Conservation (phyloP, 106 monocot species). For the Hemerocallis citrina region DNA sequence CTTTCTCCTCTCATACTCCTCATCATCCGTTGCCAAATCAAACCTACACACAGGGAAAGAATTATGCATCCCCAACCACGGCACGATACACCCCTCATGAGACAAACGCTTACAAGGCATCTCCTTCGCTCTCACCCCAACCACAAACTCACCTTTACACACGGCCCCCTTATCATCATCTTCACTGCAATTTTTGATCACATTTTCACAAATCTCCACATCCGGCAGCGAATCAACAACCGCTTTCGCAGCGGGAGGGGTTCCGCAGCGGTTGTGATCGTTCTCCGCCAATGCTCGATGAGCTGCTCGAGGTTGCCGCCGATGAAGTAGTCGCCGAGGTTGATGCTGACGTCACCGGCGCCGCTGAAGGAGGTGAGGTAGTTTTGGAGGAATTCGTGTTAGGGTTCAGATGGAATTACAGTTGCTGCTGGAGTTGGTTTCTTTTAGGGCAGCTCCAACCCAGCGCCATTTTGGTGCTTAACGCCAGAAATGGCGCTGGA, state of each 20-base stretch:
- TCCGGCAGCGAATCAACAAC: slow-evolving; percentile 51
- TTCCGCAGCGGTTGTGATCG: slow-evolving; percentile 56
- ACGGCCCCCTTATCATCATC: too few species aligned
- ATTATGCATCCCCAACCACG: slow-evolving; percentile 80
- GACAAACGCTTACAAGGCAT: slow-evolving; percentile 78
- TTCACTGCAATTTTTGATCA: too few species aligned
- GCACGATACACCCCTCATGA: slow-evolving; percentile 55
- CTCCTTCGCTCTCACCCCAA: slow-evolving; percentile 39
- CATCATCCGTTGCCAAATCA: slow-evolving; percentile 46
- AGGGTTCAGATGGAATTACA: too few species aligned
- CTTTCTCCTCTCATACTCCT: slow-evolving; percentile 13
- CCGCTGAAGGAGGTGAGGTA: too few species aligned
- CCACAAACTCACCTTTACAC: slow-evolving; percentile 61
- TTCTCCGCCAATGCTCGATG: slow-evolving; percentile 73
- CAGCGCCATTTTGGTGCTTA: too few species aligned
- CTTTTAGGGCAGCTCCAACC: too few species aligned
- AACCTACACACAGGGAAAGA: slow-evolving; percentile 81
- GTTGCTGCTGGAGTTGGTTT: too few species aligned
- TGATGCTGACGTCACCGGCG: neutral
- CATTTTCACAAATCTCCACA: slow-evolving; percentile 36
- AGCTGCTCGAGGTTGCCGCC: slow-evolving; percentile 50
- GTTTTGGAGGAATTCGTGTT: too few species aligned
- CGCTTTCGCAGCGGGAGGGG: slow-evolving; percentile 64
- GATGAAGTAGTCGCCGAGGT: slow-evolving; percentile 46
- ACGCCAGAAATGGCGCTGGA: too few species aligned